Conservation (phyloP, 352 stramenopile genomes). For the Globisporangium middletonii region DNA sequence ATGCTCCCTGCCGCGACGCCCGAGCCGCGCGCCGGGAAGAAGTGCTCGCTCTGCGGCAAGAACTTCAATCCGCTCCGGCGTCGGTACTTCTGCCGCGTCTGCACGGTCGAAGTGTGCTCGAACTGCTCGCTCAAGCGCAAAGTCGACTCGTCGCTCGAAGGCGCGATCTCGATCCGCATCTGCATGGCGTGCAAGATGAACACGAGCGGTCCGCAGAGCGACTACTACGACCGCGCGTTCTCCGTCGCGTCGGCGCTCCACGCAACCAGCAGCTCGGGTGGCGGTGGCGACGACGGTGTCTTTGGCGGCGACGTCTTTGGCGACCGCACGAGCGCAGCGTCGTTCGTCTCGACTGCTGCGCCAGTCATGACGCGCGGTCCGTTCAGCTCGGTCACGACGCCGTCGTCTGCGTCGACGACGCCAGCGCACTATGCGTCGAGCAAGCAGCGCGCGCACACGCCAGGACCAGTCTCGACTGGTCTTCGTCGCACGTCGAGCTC, state of each 20-base stretch:
- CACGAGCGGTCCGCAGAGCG: slow-evolving; percentile 33
- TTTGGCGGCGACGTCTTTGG: slow-evolving; percentile 6
- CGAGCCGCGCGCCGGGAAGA: slow-evolving; percentile 23
- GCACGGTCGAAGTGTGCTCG: slow-evolving; percentile 51
- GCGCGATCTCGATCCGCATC: slow-evolving; percentile 36
- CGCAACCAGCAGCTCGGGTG: background rate
- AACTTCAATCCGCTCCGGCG: slow-evolving; percentile 76
- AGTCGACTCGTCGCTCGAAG: slow-evolving; percentile 24
- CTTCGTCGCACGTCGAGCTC: slow-evolving; percentile 31
- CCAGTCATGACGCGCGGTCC: background rate
- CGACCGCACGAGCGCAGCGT: slow-evolving; percentile 14
- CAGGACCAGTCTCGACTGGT: slow-evolving; percentile 2
- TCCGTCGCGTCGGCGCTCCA: slow-evolving; percentile 22
- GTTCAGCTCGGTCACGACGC: slow-evolving; percentile 1
- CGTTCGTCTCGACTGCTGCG: slow-evolving; percentile 11
- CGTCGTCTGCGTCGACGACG: slow-evolving; percentile 11
- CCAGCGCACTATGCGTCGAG: slow-evolving; percentile 5
- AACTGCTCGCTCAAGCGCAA: slow-evolving; percentile 66
- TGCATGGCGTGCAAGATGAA: slow-evolving; percentile 80
- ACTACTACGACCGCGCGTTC: slow-evolving; percentile 56
- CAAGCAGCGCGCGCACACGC: slow-evolving; percentile 7
- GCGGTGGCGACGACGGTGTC: slow-evolving; percentile 17
- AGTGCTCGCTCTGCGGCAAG: slow-evolving; percentile 75
- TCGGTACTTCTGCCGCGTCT: slow-evolving; percentile 68
- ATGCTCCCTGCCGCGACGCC: background rate